Base-by-base conservation (phyloP, 2,329 filamentous ascomycete species). In the Beauveria rudraprayagi region DNA sequence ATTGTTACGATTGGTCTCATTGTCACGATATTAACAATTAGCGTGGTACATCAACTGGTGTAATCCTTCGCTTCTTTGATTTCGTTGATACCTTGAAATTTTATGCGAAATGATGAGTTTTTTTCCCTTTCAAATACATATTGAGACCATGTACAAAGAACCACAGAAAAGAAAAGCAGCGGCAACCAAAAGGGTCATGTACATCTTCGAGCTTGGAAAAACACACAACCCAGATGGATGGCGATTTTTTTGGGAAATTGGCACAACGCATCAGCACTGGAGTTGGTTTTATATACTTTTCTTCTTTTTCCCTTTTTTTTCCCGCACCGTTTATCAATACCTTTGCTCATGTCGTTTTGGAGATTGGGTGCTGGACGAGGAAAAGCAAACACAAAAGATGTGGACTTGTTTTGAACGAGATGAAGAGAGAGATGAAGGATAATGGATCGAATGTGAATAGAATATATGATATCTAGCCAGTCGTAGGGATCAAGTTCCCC, bases 11-110 rank as follows among this genome's bases (percentile, higher is more conserved):
- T 97, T 70, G 94, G 93, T 61, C 76, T 97, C 74, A 79, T 99
- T 64, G 89, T 97, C 70, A 97, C 97, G 92, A 96, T 97, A 69
- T 78, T 97, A 73, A 97, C 92, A 77, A 94, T 97, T 71, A 84
- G 87, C 67, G 82, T 96, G 61, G 77, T 97, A 66, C 82, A 85
- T 67, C 82, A 89, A 68, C 76, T 85, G 70, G 77, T 76, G 60
- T 75, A 72, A 41, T 24, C 34, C 34, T 6, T 37, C 6, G n/a
- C 28, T 37, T 8, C 11, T 55, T 44, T 44, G 28, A 11, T 41
- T 52, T 52, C 22, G 11, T 26, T n/a, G 7, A 17, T 50, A 14
- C 28, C 9, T 26, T 54, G 30, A 40, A 11, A 26, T 47, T 26
- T n/a, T 47, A 48, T n/a, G 22, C 28, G 19, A 48, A 30, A 50